phyloP scores from a whole-genome alignment of 2,329 filamentous ascomycete genomes.

The Trichoderma sp. region DNA sequence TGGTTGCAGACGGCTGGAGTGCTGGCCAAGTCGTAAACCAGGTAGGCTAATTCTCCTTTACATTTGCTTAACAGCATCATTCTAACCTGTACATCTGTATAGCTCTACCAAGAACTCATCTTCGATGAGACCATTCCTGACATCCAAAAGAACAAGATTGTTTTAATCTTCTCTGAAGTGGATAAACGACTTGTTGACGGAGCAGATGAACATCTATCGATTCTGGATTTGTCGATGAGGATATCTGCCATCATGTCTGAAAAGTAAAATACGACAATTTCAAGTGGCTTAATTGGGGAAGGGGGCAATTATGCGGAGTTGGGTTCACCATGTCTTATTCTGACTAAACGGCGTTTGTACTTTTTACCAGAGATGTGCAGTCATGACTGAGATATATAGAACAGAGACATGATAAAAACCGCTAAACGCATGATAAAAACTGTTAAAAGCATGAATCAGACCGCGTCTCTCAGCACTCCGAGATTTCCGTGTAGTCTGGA shows the following conservation, averaged over 20 bases:
- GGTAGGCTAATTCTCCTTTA: conserved; percentile 43
- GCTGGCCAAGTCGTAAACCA: conserved; percentile 83
- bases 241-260: conserved; percentile 70
- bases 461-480: conserved; percentile 45
- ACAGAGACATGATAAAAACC: conserved; percentile 5
- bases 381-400: neutral
- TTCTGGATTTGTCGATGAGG: conserved; percentile 79
- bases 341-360: conserved; percentile 18
- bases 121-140: conserved; percentile 83
- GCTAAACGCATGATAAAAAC: neutral
- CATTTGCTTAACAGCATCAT: conserved; percentile 24
- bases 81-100: neutral
- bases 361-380: neutral
- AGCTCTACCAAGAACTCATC: conserved; percentile 80
- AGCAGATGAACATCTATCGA: conserved; percentile 88
- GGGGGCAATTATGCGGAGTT: neutral
- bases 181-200: conserved; percentile 95
- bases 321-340: conserved; percentile 6
- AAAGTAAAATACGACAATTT: conserved; percentile 27
- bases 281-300: neutral
- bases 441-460: conserved; percentile 1
- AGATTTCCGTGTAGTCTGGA: conserved; percentile 52
- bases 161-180: conserved; percentile 84
- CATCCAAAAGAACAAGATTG: conserved; percentile 84
- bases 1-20: conserved; percentile 97